Evolutionary conservation across 2,329 filamentous ascomycete genomes (phyloP).

Genomic region (Fusarium avenaceum): DNA sequence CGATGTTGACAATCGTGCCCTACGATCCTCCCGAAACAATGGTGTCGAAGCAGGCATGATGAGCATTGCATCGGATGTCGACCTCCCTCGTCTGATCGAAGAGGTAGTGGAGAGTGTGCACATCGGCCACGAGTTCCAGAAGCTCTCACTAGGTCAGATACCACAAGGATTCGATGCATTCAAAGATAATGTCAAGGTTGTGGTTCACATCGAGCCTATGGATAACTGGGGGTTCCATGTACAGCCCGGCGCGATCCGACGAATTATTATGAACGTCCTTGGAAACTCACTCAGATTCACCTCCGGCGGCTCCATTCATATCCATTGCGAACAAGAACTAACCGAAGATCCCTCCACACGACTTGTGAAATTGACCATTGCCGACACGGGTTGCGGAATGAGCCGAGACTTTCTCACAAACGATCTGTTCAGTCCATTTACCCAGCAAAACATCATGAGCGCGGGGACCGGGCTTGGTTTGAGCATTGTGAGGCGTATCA

Average conservation of each 20-base stretch:
- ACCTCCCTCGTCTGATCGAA: slow-evolving; percentile 3
- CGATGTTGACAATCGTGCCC: background rate
- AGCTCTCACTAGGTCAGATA: background rate
- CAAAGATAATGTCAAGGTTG: rapidly evolving
- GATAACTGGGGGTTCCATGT: background rate
- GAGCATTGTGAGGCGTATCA: background rate
- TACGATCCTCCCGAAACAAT: background rate
- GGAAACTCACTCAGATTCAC: slow-evolving; percentile 2
- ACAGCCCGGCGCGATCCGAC: background rate
- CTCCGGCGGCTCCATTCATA: background rate
- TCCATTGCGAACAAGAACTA: background rate
- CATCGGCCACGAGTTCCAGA: slow-evolving; percentile 6
- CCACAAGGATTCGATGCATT: rapidly evolving
- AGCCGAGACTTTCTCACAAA: background rate
- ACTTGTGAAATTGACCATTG: background rate
- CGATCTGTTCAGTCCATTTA: background rate
- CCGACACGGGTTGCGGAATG: slow-evolving; percentile 10
- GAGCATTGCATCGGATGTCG: background rate
- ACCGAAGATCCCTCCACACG: background rate
- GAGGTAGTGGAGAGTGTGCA: slow-evolving; percentile 2
- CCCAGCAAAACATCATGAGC: slow-evolving; percentile 6
- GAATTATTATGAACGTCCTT: background rate
- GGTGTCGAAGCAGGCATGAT: background rate
- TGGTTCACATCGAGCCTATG: background rate
- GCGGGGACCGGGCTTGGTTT: background rate